Conservation (phyloP, 1,284 basidiomycete species). For the Cryptococcus sp. region DNA sequence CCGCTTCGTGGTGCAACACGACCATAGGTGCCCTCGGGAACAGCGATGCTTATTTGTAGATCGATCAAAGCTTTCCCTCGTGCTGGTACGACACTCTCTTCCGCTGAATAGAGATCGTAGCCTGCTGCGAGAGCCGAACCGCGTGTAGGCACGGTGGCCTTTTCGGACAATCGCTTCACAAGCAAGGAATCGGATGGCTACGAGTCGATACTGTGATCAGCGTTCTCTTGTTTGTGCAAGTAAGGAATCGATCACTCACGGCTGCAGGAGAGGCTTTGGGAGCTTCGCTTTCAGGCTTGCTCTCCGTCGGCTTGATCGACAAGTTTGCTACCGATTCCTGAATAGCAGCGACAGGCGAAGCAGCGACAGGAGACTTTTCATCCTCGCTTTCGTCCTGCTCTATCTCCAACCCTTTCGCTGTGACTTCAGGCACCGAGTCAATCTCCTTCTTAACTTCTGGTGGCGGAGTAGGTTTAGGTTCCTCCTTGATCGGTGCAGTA, state of each 20-base stretch:
- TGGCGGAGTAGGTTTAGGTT: constrained; percentile 12
- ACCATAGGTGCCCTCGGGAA: constrained; percentile 91
- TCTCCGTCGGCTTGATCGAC: constrained; percentile 6
- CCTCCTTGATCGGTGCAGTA: constrained; percentile 11
- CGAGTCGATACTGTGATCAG: background rate
- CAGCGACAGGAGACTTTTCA: constrained; percentile 19
- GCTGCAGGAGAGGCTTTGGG: constrained; percentile 9
- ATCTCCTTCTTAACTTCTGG: constrained; percentile 16
- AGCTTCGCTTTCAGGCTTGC: constrained; percentile 3
- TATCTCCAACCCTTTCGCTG: constrained; percentile 43
- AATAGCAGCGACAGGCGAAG: constrained; percentile 13
- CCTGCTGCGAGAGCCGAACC: constrained; percentile 87
- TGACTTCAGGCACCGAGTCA: constrained; percentile 25
- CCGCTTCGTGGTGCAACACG: constrained; percentile 96
- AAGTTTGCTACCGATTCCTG: constrained; percentile 10
- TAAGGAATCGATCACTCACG: background rate
- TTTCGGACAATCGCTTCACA: constrained; percentile 80
- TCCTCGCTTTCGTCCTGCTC: constrained; percentile 42
- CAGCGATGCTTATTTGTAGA: constrained; percentile 93
- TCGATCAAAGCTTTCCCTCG: constrained; percentile 87
- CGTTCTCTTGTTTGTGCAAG: constrained; percentile 8
- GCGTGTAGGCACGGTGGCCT: constrained; percentile 82
- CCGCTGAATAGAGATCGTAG: constrained; percentile 90
- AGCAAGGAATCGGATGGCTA: constrained; percentile 59
- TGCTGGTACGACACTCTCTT: constrained; percentile 75